These are phyloP conservation scores for Eutrema heterophyllum DNA, from an alignment of 345 rosid species.

Conservation along the genomic window DNA sequence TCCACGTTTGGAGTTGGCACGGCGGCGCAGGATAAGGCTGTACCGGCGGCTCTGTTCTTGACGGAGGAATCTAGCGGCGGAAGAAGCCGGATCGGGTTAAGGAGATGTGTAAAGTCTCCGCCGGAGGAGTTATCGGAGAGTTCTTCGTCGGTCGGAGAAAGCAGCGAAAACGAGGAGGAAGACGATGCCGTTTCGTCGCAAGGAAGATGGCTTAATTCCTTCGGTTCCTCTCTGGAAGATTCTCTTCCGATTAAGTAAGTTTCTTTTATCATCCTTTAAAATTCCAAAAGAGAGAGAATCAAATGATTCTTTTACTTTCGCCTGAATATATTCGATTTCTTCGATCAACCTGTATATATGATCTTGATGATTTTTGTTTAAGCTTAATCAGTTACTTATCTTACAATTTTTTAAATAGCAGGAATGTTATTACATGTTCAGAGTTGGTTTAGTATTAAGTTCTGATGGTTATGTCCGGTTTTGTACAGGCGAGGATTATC, in stretches of 20 bases:
- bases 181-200: conserved; percentile 34
- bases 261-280: background rate
- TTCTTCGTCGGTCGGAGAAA: conserved; percentile 61
- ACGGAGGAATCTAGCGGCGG: conserved; percentile 26
- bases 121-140: conserved; percentile 37
- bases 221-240: conserved; percentile 47
- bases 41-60: conserved; percentile 22
- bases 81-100: conserved; percentile 15
- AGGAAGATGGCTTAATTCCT: conserved; percentile 23
- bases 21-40: conserved; percentile 26
- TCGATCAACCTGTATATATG: background rate
- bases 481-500: conserved; percentile 66
- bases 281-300: background rate
- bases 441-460: background rate
- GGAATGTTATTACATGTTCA: background rate
- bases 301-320: background rate
- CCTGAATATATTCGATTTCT: background rate
- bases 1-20: conserved; percentile 36
- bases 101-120: conserved; percentile 15
- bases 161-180: conserved; percentile 37
- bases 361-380: background rate
- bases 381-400: background rate
- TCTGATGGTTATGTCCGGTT: background rate
- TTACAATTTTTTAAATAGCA: background rate
- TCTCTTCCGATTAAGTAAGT: conserved; percentile 68